These are phyloP conservation scores for Dioscorea cayenensis DNA, from an alignment of 116 monocot genomes.

Conservation along the genomic window DNA sequence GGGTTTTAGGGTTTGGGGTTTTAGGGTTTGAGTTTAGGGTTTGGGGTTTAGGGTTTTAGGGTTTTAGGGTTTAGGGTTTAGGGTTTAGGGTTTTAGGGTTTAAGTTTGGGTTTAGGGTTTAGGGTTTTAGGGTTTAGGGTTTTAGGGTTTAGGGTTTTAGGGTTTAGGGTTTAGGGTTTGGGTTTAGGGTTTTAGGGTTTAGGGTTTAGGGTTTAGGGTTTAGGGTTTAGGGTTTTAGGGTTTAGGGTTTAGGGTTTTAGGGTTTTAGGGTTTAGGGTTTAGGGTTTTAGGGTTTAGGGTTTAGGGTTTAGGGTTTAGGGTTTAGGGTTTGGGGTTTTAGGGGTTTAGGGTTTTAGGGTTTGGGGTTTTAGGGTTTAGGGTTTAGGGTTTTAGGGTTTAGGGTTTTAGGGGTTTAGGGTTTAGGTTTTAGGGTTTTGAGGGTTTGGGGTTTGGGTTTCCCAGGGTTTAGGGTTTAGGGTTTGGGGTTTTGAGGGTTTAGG, in stretches of 20 bases:
- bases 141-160: conserved; percentile 7
- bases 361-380: conserved; percentile 2
- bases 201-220: no score
- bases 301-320: no score
- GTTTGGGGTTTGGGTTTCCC: neutral
- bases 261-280: conserved; percentile 13
- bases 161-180: conserved; percentile 4
- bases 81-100: no score
- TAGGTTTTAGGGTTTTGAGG: conserved; percentile 1
- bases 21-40: no score
- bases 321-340: no score
- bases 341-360: no score
- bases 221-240: conserved; percentile 3
- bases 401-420: neutral
- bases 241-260: conserved; percentile 8
- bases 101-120: no score
- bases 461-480: neutral
- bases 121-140: conserved; percentile 1
- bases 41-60: no score
- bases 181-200: neutral
- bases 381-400: conserved; percentile 1
- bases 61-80: no score
- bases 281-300: neutral
- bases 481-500: neutral
- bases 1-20: conserved; percentile 2